Conservation (phyloP, 2,329 filamentous ascomycete genomes). For the Periconia macrospinosa region DNA sequence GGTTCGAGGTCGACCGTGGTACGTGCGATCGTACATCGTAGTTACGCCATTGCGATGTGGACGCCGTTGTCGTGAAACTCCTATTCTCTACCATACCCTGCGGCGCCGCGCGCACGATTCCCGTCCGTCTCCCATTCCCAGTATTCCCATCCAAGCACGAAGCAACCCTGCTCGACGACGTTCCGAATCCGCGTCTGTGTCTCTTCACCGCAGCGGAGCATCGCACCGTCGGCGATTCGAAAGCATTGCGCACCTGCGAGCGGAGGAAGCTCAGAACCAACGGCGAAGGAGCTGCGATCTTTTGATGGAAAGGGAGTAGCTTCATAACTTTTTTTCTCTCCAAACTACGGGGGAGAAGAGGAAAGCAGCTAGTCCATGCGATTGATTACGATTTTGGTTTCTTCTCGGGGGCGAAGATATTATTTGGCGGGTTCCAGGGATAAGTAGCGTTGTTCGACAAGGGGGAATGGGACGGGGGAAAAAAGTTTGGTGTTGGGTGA, state of each 20-base stretch:
- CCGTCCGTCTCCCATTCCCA: not conserved
- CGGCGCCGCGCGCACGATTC: not conserved
- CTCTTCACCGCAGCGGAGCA: slow-evolving; percentile 20
- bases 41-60: not conserved
- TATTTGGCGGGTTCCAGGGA: not conserved
- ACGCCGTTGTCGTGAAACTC: not conserved
- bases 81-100: not conserved
- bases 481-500: slow-evolving; percentile 4
- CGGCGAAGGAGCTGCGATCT: slow-evolving; percentile 37
- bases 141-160: not conserved
- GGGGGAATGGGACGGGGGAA: not conserved
- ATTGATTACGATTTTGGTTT: slow-evolving; percentile 18
- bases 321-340: slow-evolving; percentile 36
- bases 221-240: slow-evolving; percentile 27
- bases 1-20: not conserved
- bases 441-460: not conserved
- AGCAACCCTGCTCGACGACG: slow-evolving; percentile 1
- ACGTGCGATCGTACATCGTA: not conserved
- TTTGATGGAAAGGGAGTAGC: slow-evolving; percentile 31
- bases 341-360: slow-evolving; percentile 18
- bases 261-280: slow-evolving; percentile 42
- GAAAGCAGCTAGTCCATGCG: slow-evolving; percentile 30
- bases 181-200: slow-evolving; percentile 19
- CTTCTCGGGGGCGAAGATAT: slow-evolving; percentile 8
- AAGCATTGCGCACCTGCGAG: slow-evolving; percentile 34